These are phyloP conservation scores for Telfairia occidentalis DNA, from an alignment of 331 rosid genomes.

Conservation along the genomic window DNA sequence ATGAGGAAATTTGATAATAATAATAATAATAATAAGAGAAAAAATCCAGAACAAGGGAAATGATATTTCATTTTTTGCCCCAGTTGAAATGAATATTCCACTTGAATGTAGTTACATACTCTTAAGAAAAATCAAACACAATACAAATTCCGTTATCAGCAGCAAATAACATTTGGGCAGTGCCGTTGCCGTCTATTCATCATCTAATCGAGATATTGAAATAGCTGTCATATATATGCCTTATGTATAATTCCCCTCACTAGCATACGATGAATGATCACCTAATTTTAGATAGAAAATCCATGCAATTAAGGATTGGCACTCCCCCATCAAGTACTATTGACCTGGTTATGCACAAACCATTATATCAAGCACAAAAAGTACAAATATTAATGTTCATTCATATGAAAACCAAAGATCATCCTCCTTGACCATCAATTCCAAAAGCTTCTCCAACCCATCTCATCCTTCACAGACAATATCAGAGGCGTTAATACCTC, in stretches of 20 bases:
- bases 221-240: no score
- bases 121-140: neutral
- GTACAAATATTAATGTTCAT: no score
- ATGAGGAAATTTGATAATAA: neutral
- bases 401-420: neutral
- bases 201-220: neutral
- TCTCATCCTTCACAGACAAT: neutral
- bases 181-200: neutral
- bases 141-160: neutral
- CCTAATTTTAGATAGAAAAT: neutral
- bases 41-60: neutral
- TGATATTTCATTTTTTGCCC: neutral
- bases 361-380: neutral
- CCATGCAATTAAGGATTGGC: neutral
- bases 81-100: neutral
- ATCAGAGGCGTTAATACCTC: neutral
- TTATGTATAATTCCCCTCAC: neutral
- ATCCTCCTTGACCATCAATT: neutral
- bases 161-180: no score
- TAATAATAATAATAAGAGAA: neutral
- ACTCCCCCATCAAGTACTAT: neutral
- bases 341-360: neutral
- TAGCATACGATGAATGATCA: no score
- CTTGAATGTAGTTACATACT: neutral
- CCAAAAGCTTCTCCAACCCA: no score